A percentile compares a stretch with the other conserved stretches of the same genome.
Evolutionary conservation across 2,329 filamentous ascomycete genomes (phyloP).

Genomic region (Aspergillus sp.): DNA sequence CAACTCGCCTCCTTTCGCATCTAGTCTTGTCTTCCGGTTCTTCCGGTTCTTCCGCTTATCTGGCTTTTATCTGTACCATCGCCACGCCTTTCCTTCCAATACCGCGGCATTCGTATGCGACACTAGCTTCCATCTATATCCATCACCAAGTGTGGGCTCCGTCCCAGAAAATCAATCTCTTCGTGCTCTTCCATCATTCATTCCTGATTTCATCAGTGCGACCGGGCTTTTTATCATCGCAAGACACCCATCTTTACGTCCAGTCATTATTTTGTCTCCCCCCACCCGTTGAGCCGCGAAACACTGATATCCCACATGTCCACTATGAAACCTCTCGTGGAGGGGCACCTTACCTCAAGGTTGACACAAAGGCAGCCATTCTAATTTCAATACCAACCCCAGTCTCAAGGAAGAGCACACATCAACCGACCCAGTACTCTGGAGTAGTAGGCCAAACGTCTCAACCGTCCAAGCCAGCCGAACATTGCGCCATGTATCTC

Average conservation of each 20-base stretch:
- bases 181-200: background rate
- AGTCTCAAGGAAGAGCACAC: background rate
- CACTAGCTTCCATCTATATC: conserved; percentile 1
- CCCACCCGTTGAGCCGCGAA: background rate
- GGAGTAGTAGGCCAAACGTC: background rate
- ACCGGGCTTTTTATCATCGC: background rate
- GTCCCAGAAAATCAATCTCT: background rate
- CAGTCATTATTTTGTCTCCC: background rate
- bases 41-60: background rate
- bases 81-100: background rate
- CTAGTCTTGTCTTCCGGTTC: background rate
- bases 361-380: background rate
- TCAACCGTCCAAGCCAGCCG: background rate
- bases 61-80: background rate
- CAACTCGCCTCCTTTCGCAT: background rate
- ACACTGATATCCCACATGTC: background rate
- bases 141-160: background rate
- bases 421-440: background rate
- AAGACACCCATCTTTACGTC: background rate
- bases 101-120: background rate
- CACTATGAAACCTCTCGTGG: background rate
- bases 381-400: background rate
- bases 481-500: background rate
- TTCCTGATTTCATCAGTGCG: background rate
- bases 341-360: background rate